Evolutionary conservation across 305 asterid genomes (phyloP).

Genomic region (Withania somnifera): DNA sequence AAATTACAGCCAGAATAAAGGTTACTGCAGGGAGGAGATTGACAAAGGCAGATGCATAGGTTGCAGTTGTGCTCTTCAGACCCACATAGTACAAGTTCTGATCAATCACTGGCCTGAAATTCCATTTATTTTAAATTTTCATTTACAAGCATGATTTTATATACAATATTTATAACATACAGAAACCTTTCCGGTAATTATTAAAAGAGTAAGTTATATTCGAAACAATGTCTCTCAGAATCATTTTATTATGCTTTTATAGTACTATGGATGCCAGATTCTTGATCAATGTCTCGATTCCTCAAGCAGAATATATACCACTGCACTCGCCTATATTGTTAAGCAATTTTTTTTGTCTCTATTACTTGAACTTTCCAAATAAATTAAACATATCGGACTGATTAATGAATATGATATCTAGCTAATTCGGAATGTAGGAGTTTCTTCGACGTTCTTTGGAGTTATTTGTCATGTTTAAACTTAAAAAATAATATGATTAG

Average conservation of each 20-base stretch:
- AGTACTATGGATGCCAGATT: background rate
- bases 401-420: background rate
- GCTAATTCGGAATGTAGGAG: background rate
- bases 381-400: background rate
- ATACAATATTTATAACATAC: too few species aligned
- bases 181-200: background rate
- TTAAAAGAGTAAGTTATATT: background rate
- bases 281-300: background rate
- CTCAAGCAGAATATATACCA: background rate
- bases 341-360: background rate
- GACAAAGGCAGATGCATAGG: slow-evolving; percentile 71
- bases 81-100: slow-evolving; percentile 83
- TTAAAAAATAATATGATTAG: background rate
- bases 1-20: slow-evolving; percentile 66
- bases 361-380: background rate
- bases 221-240: background rate
- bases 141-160: background rate
- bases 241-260: background rate
- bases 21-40: slow-evolving; percentile 88
- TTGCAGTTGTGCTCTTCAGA: slow-evolving; percentile 72
- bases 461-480: background rate
- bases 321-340: background rate
- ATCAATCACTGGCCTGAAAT: slow-evolving; percentile 76
- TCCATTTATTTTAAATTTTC: background rate
- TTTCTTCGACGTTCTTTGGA: background rate